These are phyloP conservation scores for Eutrema salsugineum DNA, from an alignment of 441 rosid species.

Conservation along the genomic window DNA sequence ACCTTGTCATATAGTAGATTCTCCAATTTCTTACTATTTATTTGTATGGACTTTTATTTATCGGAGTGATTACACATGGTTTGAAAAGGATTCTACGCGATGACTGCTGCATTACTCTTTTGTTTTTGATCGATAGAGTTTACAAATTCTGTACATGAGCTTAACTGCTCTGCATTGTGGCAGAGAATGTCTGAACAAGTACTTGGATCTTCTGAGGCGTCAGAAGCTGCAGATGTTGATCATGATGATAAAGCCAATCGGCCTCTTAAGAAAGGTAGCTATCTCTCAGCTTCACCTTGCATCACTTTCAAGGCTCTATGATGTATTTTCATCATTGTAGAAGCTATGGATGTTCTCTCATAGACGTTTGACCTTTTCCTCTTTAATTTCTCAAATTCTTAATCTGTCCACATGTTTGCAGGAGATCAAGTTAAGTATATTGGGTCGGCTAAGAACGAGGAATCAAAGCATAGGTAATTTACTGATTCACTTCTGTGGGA, in stretches of 20 bases:
- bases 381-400: background rate
- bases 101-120: background rate
- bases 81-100: background rate
- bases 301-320: conserved; percentile 10
- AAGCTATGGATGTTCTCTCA: conserved; percentile 10
- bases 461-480: conserved; percentile 66
- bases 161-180: conserved; percentile 11
- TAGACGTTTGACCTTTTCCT: background rate
- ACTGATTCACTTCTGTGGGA: background rate
- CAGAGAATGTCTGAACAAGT: conserved; percentile 53
- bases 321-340: background rate
- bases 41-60: background rate
- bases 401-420: conserved; percentile 30
- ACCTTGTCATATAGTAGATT: background rate
- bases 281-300: conserved; percentile 2
- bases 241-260: conserved; percentile 45
- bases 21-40: background rate
- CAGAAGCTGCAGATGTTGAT: conserved; percentile 51
- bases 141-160: background rate
- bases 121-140: background rate
- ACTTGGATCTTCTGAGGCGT: conserved; percentile 46
- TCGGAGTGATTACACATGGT: background rate
- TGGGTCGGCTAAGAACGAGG: conserved; percentile 53
- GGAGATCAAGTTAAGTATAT: conserved; percentile 90
- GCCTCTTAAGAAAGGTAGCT: conserved; percentile 70